Evolutionary conservation across 2,329 filamentous ascomycete species (phyloP).

Genomic region (Aspergillus sp.): DNA sequence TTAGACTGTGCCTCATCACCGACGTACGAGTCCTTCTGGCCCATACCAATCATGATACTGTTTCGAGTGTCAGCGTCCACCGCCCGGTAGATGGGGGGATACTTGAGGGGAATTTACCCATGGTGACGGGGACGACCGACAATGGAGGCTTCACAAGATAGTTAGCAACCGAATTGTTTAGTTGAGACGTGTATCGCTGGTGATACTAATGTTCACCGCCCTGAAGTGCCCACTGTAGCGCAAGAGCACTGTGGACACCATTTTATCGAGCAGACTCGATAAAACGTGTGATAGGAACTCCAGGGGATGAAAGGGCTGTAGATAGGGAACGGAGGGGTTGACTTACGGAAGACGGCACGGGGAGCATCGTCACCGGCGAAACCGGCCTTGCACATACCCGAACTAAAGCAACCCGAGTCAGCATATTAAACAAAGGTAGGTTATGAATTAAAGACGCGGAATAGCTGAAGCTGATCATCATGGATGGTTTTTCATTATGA

Average conservation of each 20-base stretch:
- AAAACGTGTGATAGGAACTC: slow-evolving; percentile 16
- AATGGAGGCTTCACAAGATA: slow-evolving; percentile 74
- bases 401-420: slow-evolving; percentile 58
- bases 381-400: slow-evolving; percentile 99
- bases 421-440: slow-evolving; percentile 5
- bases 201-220: slow-evolving; percentile 5
- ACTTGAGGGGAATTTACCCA: slow-evolving; percentile 69
- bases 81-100: background rate
- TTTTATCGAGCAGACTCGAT: background rate
- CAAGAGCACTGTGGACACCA: slow-evolving; percentile 24
- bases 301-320: slow-evolving; percentile 23
- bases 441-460: background rate
- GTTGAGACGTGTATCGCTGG: background rate
- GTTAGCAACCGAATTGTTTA: slow-evolving; percentile 22
- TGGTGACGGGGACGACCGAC: slow-evolving; percentile 99
- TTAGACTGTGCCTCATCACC: slow-evolving; percentile 99
- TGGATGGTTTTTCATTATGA: background rate
- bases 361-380: slow-evolving; percentile 99
- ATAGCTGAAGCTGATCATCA: background rate
- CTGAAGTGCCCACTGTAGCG: slow-evolving; percentile 15
- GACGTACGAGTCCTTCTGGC: slow-evolving; percentile 99
- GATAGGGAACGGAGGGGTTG: slow-evolving; percentile 20
- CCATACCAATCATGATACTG: slow-evolving; percentile 99
- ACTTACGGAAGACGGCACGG: slow-evolving; percentile 99
- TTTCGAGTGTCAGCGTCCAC: slow-evolving; percentile 34